A percentile compares a stretch with the other conserved stretches of the same genome.
Evolutionary conservation across 495 filamentous ascomycete species (phyloP).

Genomic region (Hypoxylon trugodes): DNA sequence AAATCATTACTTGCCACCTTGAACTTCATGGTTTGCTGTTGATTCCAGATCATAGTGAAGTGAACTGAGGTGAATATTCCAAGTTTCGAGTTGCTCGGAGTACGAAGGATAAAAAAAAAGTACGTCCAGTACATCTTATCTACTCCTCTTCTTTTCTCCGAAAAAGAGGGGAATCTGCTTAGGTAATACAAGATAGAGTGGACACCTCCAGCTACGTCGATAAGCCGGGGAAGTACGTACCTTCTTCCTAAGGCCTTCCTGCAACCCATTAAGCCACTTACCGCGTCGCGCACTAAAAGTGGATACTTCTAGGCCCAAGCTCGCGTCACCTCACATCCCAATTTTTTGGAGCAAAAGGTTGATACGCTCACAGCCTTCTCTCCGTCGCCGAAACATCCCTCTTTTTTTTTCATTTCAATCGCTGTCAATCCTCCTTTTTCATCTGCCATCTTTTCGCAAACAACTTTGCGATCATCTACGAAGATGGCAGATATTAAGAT

Average conservation of each 20-base stretch:
- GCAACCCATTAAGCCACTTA: slow-evolving; percentile 19
- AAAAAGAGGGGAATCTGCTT: neutral
- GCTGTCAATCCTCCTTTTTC: slow-evolving; percentile 18
- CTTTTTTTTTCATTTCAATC: slow-evolving; percentile 30
- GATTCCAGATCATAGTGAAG: too few relatives aligned
- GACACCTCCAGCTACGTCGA: neutral
- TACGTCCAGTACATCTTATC: too few relatives aligned
- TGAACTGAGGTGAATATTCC: too few relatives aligned
- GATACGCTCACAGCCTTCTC: slow-evolving; percentile 22
- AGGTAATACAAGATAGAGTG: too few relatives aligned
- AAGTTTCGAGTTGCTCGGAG: too few relatives aligned
- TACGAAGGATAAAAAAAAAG: too few relatives aligned
- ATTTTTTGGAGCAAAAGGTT: slow-evolving; percentile 21
- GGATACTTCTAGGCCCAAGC: slow-evolving; percentile 6
- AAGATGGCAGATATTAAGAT: slow-evolving; percentile 79
- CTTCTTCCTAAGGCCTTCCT: neutral
- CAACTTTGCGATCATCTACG: slow-evolving; percentile 40
- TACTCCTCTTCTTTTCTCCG: neutral
- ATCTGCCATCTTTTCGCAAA: slow-evolving; percentile 31
- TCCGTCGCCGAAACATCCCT: slow-evolving; percentile 18
- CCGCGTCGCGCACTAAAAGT: slow-evolving; percentile 41
- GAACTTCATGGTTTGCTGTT: too few relatives aligned
- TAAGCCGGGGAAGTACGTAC: slow-evolving; percentile 3
- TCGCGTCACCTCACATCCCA: slow-evolving; percentile 36
- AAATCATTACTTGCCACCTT: too few relatives aligned